Percentiles rank a stretch among this genome's conserved stretches.
These are phyloP conservation scores for Fomitopsis schrenkii DNA, from an alignment of 1,284 basidiomycete species.

Conservation along the genomic window DNA sequence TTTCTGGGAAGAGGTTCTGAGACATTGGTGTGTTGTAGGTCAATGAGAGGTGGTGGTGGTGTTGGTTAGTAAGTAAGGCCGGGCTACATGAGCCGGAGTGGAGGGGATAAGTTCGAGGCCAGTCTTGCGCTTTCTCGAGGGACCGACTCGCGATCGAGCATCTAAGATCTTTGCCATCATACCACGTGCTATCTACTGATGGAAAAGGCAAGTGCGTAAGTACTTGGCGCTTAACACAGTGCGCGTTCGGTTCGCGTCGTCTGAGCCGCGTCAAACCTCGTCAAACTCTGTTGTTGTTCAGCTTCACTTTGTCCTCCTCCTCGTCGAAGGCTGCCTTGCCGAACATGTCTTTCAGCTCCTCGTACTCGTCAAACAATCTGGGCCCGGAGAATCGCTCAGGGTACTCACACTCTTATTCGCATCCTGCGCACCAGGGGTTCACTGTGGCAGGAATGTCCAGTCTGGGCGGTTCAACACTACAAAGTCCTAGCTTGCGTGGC, in stretches of 20 bases:
- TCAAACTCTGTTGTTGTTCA: neutral
- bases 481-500: constrained; percentile 22
- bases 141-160: neutral
- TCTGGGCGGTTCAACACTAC: constrained; percentile 8
- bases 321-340: neutral
- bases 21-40: neutral
- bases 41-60: neutral
- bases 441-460: constrained; percentile 27
- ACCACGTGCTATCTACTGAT: neutral
- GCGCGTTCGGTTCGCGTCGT: neutral
- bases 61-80: neutral
- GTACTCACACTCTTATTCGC: constrained; percentile 26
- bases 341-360: constrained; percentile 16
- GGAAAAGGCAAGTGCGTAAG: neutral
- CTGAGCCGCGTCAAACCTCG: neutral
- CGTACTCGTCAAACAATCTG: constrained; percentile 13
- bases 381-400: constrained; percentile 17
- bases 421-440: constrained; percentile 22
- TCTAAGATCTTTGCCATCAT: neutral
- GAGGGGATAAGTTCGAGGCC: neutral
- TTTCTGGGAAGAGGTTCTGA: constrained; percentile 41
- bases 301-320: neutral
- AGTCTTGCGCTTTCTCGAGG: neutral
- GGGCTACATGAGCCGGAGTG: neutral
- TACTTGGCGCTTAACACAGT: neutral